Conservation (phyloP, 495 filamentous ascomycete species). For the Collariella sp. region DNA sequence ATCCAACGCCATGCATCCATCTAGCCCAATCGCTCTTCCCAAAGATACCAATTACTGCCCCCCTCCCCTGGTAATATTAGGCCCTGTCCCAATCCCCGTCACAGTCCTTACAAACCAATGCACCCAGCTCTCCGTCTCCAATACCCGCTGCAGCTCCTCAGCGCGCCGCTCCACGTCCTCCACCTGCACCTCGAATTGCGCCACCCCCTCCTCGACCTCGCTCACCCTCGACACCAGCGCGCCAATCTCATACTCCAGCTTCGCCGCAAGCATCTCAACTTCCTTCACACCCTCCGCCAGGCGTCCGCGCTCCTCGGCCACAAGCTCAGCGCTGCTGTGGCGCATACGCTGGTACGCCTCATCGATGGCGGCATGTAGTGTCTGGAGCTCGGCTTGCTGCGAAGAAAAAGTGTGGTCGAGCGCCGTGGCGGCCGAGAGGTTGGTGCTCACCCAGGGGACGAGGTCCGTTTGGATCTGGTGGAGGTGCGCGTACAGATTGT, state of each 20-base stretch:
- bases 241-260: conserved; percentile 89
- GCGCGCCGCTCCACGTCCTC: conserved; percentile 66
- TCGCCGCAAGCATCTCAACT: conserved; percentile 73
- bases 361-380: conserved; percentile 56
- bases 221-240: conserved; percentile 72
- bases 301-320: conserved; percentile 55
- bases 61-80: conserved; percentile 42
- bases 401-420: conserved; percentile 53
- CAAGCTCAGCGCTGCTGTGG: conserved; percentile 55
- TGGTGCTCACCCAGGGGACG: conserved; percentile 57
- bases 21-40: not conserved
- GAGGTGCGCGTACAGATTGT: conserved; percentile 46
- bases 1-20: not conserved
- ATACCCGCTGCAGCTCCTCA: conserved; percentile 56
- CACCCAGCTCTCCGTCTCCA: conserved; percentile 54
- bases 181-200: conserved; percentile 75
- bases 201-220: conserved; percentile 78
- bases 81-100: conserved; percentile 51
- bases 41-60: not conserved
- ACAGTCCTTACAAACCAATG: conserved; percentile 51
- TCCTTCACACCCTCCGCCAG: conserved; percentile 70
- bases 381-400: conserved; percentile 58
- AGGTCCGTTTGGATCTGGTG: conserved; percentile 42
- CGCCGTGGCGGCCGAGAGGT: conserved; percentile 52
- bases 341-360: conserved; percentile 56